Evolutionary conservation across 2,329 filamentous ascomycete genomes (phyloP), one percentile per base, ranked within the genome.

Genomic region (Reticulascus tulasneorum): DNA sequence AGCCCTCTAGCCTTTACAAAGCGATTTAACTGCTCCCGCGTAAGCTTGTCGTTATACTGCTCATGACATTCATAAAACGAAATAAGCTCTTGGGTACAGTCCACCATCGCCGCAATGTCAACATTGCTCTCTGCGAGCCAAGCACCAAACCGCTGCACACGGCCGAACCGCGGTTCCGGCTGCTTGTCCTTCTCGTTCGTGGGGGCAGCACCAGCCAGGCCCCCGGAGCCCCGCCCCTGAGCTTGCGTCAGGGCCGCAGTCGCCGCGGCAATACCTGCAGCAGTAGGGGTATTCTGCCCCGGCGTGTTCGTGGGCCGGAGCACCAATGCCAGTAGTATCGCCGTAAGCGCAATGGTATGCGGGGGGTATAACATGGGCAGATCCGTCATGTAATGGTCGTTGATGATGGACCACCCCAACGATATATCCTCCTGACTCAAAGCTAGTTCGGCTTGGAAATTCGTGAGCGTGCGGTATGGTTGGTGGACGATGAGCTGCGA

Each of bases 331-430:
- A 95, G 71, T 38, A 94, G 77, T 41, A 94, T 84, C 7, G 88
- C 85, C 22, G 88, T 90, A 25, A 94, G 76, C n/a, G 88, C 88
- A 37, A 94, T 82, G 31, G 87, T 74, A 52, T 95, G 88, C n/a
- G 90, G 90, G 10, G 89, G 74, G 53, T 89, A 84, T 0, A 94
- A 72, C 11, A 96, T 70, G 2, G 87, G 86, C n/a, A 95, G 70
- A 56, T 96, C 90, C 7, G 90, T 95, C 62, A 94, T 82, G 64
- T 87, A 95, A 57, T 87, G 85, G 58, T 96, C 90, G 62, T 95
- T 96, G 56, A 95, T 82, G 42, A 95, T 79, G 2, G 80, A 85
- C 69, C 84, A 85, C 20, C 88, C 86, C 21, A 94, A 71, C 29
- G 79, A 75, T 19, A 79, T 71, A 54, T 96, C 90, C 44, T 95